Percentiles rank a stretch among this genome's conserved stretches.
These are phyloP conservation scores for Sclerotinia glacialis DNA, from an alignment of 2,329 filamentous ascomycete species.

Conservation along the genomic window DNA sequence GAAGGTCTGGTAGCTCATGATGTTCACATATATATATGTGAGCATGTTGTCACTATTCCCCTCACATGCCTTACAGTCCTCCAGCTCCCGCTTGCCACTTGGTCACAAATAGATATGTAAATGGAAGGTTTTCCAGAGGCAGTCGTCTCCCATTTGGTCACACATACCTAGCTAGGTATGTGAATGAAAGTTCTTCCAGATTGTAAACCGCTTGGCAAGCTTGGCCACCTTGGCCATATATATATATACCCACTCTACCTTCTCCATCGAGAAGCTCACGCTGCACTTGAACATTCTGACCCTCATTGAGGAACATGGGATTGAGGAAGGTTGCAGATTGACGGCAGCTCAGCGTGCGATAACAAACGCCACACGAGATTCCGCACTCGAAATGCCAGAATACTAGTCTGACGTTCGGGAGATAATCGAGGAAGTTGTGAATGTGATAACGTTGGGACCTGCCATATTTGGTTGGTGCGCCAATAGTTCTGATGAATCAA, in stretches of 20 bases:
- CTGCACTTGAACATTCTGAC: neutral
- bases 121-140: no score
- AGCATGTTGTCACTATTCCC: neutral
- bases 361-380: neutral
- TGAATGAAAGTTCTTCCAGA: neutral
- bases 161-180: neutral
- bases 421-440: neutral
- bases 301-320: neutral
- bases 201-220: neutral
- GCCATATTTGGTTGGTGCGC: conserved; percentile 1
- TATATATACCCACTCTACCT: neutral
- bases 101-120: no score
- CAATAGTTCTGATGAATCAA: neutral
- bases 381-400: neutral
- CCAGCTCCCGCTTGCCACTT: no score
- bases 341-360: neutral
- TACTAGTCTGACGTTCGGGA: neutral
- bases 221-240: conserved; percentile 4
- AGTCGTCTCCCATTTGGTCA: neutral
- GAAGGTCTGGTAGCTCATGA: neutral
- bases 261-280: neutral
- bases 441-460: conserved; percentile 3
- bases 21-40: neutral
- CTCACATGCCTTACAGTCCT: neutral
- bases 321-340: neutral